Evolutionary conservation across 2,329 filamentous ascomycete genomes (phyloP), one percentile per base, ranked within the genome.

Genomic region (Curvularia spicifera): DNA sequence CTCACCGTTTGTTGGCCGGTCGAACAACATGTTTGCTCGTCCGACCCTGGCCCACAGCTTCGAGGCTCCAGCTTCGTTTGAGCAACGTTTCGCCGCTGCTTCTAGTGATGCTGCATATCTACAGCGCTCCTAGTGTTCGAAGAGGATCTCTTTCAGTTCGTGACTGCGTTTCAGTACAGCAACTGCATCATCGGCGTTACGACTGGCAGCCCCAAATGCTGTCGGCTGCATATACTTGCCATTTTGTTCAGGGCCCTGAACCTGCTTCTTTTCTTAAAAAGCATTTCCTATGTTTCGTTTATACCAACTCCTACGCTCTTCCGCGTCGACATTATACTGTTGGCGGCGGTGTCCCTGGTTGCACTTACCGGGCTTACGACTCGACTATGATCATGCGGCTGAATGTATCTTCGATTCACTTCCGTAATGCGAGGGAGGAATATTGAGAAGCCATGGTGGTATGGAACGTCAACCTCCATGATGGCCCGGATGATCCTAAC

Each of bases 1-100:
- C 7, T 82, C 81, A 42, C 81, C 81, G 0, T 83, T 83, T 59
- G 73, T 74, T 39, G 76, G 78, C 53, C 72, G 74, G 26, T 68
- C 78, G 6, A 73, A 67, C 51, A 81, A 81, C 60, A 83, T 80
- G 5, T 83, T 83, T 59, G 81, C 81, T 15, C 77, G 81, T 50
- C 76, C 76, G 56, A 76, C 72, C 26, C 70, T 72, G 7, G 71
- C 75, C 13, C 72, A 74, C 49, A 70, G 71, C 48, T 77, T 78
- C 40, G 76, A 78, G 59, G 66, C 68, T 37, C 65, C 75, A 20
- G 70, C 69, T 40, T 78, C 75, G 12, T 78, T 78, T 44, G 76
- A 78, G 61, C 72, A 78, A 61, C 75, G 75, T 31, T 72, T 78
- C 48, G 73, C 74, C 26, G 69, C 64, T 4, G 60, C 69, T 39